phyloP scores from a whole-genome alignment of 495 filamentous ascomycete species.

The Aspergillus haitiensis region DNA sequence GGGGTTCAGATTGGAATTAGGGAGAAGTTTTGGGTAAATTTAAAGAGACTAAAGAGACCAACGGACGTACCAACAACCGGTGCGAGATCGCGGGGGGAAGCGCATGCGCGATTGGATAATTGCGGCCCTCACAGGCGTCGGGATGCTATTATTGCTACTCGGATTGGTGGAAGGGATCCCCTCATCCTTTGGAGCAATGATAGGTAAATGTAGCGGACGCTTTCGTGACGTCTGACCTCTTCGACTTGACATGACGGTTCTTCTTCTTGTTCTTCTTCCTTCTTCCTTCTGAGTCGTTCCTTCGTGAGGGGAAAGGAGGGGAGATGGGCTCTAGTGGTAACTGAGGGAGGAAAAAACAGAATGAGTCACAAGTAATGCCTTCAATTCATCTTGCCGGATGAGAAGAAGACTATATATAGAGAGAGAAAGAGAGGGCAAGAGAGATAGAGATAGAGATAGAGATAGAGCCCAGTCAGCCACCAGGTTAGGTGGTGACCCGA shows the following conservation, averaged over 20 bases:
- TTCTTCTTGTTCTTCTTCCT: too few species aligned
- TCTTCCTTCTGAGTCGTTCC: too few species aligned
- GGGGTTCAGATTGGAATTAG: slow-evolving; percentile 5
- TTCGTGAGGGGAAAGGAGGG: too few species aligned
- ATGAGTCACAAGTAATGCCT: too few species aligned
- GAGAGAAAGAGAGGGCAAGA: not conserved
- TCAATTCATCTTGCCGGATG: too few species aligned
- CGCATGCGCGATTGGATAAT: slow-evolving; percentile 46
- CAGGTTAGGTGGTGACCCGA: not conserved
- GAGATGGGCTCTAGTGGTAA: too few species aligned
- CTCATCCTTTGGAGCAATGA: slow-evolving; percentile 53
- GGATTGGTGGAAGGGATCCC: slow-evolving; percentile 12
- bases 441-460: slow-evolving; percentile 9
- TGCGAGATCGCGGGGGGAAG: slow-evolving; percentile 53
- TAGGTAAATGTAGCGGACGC: slow-evolving; percentile 41
- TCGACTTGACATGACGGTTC: slow-evolving; percentile 32
- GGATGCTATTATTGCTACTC: slow-evolving; percentile 1
- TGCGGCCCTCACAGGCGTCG: slow-evolving; percentile 27
- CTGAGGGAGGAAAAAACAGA: too few species aligned
- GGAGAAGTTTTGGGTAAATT: slow-evolving; percentile 9
- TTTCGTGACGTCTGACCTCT: slow-evolving; percentile 38
- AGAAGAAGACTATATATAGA: too few species aligned
- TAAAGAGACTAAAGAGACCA: slow-evolving; percentile 16
- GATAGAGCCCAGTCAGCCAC: not conserved
- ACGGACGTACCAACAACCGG: slow-evolving; percentile 53